A percentile compares a stretch with the other conserved stretches of the same genome.
phyloP scores from a whole-genome alignment of 176 grass and related monocot species.

The Carex myosuroides region DNA sequence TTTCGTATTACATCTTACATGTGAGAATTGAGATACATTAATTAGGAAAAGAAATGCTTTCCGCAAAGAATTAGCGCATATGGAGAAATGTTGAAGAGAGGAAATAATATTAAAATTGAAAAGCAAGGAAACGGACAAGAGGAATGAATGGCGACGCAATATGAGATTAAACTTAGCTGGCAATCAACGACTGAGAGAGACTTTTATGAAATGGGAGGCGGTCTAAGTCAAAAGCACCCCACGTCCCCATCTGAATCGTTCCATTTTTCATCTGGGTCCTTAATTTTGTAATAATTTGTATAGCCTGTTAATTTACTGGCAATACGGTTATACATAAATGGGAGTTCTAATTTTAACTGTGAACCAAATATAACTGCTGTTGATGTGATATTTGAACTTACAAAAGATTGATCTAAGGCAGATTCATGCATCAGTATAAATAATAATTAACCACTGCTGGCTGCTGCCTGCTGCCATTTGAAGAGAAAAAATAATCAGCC shows the following conservation, averaged over 20 bases:
- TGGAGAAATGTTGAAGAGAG: conserved; percentile 1
- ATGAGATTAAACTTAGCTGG: conserved; percentile 4
- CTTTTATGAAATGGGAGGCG: neutral
- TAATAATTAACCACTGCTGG: too few relatives aligned
- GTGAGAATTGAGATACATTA: neutral
- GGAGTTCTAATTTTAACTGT: neutral
- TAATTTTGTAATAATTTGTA: neutral
- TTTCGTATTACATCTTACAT: neutral
- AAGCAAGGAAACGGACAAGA: neutral
- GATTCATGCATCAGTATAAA: too few relatives aligned
- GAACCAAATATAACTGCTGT: too few relatives aligned
- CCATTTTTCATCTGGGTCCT: neutral
- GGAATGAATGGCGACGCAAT: neutral
- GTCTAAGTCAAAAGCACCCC: conserved; percentile 10
- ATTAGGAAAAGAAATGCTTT: neutral
- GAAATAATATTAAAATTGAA: neutral
- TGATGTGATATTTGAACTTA: too few relatives aligned
- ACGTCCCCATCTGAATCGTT: neutral
- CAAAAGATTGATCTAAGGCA: too few relatives aligned
- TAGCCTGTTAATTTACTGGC: neutral
- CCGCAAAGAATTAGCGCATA: neutral
- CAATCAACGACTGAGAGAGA: conserved; percentile 15
- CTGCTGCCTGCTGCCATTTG: too few relatives aligned
- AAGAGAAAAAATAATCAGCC: too few relatives aligned
- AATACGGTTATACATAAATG: neutral